phyloP scores from a whole-genome alignment of 805 yeast species.

The Ogataea glucozyma region DNA sequence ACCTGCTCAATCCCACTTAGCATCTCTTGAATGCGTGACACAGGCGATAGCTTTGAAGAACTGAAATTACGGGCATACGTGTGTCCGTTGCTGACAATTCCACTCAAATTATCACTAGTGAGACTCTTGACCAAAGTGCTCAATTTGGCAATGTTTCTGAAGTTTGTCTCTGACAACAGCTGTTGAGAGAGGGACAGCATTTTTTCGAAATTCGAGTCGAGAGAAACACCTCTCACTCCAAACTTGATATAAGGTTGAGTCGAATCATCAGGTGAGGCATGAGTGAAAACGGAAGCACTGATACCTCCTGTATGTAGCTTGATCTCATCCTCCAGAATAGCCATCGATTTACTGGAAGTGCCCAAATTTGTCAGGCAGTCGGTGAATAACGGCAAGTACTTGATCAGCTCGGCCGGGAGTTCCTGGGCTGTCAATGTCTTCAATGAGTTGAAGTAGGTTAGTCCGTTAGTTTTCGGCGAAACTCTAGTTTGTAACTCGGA shows the following conservation, averaged over 20 bases:
- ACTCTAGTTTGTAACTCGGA: slow-evolving; percentile 31
- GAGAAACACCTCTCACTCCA: slow-evolving; percentile 64
- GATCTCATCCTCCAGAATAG: slow-evolving; percentile 81
- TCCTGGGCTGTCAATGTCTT: slow-evolving; percentile 51
- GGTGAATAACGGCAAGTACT: slow-evolving; percentile 74
- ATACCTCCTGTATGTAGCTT: slow-evolving; percentile 85
- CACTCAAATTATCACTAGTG: slow-evolving; percentile 75
- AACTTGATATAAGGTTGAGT: slow-evolving; percentile 52
- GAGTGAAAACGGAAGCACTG: slow-evolving; percentile 57
- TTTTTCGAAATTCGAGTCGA: slow-evolving; percentile 60
- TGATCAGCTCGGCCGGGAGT: slow-evolving; percentile 62
- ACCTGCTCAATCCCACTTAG: slow-evolving; percentile 79
- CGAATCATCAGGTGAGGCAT: slow-evolving; percentile 54
- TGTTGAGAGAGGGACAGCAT: slow-evolving; percentile 69
- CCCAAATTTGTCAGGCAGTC: slow-evolving; percentile 86
- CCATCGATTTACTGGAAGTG: slow-evolving; percentile 68
- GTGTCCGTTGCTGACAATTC: slow-evolving; percentile 87
- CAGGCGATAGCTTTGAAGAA: slow-evolving; percentile 59
- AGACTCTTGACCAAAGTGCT: slow-evolving; percentile 69
- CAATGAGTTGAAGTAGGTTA: slow-evolving; percentile 72
- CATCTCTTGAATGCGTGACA: slow-evolving; percentile 60
- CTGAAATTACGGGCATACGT: slow-evolving; percentile 73
- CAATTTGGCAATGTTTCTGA: slow-evolving; percentile 65
- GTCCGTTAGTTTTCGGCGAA: slow-evolving; percentile 64
- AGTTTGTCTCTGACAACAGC: slow-evolving; percentile 67